phyloP scores from a whole-genome alignment of 768 basidiomycete genomes.

The Guyanaporus albipodus region DNA sequence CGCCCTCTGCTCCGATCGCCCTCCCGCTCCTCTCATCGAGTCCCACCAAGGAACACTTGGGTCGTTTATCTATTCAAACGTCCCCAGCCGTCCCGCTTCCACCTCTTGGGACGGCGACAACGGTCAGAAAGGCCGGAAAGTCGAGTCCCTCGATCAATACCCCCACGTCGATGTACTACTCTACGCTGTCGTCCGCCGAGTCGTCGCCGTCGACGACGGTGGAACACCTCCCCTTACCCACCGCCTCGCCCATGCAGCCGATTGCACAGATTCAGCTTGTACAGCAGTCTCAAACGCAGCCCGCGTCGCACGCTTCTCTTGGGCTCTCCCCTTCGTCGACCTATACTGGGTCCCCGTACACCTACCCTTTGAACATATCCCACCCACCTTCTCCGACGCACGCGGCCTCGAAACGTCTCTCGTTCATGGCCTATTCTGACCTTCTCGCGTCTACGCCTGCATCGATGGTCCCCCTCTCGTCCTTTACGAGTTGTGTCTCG shows the following conservation, averaged over 20 bases:
- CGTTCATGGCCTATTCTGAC: conserved; percentile 88
- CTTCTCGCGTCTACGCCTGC: conserved; percentile 75
- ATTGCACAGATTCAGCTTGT: conserved; percentile 14
- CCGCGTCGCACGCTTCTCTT: conserved; percentile 8
- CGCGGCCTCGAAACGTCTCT: conserved; percentile 61
- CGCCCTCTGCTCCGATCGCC: conserved; percentile 16
- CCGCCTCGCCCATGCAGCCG: conserved; percentile 22
- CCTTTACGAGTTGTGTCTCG: conserved; percentile 61
- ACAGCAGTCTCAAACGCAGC: conserved; percentile 19
- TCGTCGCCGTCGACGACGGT: conserved; percentile 40
- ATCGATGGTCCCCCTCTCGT: conserved; percentile 64
- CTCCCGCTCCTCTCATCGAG: conserved; percentile 26
- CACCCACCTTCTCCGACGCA: conserved; percentile 48
- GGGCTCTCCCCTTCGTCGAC: conserved; percentile 23
- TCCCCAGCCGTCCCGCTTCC: conserved; percentile 13
- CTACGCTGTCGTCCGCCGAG: conserved; percentile 36
- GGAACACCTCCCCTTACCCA: conserved; percentile 24
- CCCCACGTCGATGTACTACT: conserved; percentile 49
- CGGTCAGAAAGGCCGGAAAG: conserved; percentile 9
- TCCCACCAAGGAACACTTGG: conserved; percentile 22
- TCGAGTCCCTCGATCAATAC: conserved; percentile 35
- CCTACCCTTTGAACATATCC: conserved; percentile 21
- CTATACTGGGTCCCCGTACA: conserved; percentile 26
- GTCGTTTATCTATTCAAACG: conserved; percentile 24
- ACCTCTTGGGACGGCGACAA: background rate